Evolutionary conservation across 2,329 filamentous ascomycete species (phyloP), one percentile per base, ranked within the genome.

Genomic region (Epicoccum nigrum): DNA sequence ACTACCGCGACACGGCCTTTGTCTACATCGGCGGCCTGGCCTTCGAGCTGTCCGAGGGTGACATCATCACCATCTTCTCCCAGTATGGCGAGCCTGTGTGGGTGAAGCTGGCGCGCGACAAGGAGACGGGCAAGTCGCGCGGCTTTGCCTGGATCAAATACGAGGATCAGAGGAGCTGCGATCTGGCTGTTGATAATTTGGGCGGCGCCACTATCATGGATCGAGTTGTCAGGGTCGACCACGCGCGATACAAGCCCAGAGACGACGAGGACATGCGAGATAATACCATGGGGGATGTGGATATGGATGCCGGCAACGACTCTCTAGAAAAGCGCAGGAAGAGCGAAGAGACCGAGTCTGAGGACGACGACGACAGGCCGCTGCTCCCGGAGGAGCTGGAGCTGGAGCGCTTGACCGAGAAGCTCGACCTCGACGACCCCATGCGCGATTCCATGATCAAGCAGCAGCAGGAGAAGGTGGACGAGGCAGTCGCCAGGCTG

Each of bases 121-220:
- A 94, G 70, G 95, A 97, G 71, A 95, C 92, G 0, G 94, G 94
- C 55, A 97, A 96, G 76, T 95, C 90, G 55, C 89, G 88, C 60
- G 94, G 94, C 0, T 99, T 97, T 70, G 92, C 89, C 2, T 99
- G 95, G 82, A 82, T 99, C 51, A 99, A 99, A 71, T 99, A 97
- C 75, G 94, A 99, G 72, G 93, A 99, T 74, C 94, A 99, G 78
- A 83, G 93, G 62, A 97, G 92, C 76, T 95, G 90, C 56, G 93
- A 97, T 74, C 78, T 99, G 33, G 94, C 95, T 0, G 95, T 99
- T 8, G 94, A 99, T 76, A 99, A 99, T 72, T 78, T 99, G 4
- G 89, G 92, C 31, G 94, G 94, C 25, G 88, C 92, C 7, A 88
- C 86, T 23, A 86, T 99, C 15, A 80, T 90, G 69, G 92, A 92